Percentiles rank a stretch among this genome's conserved stretches.
Evolutionary conservation across 495 filamentous ascomycete species (phyloP).

Genomic region (Astrothelium subdiscretum): DNA sequence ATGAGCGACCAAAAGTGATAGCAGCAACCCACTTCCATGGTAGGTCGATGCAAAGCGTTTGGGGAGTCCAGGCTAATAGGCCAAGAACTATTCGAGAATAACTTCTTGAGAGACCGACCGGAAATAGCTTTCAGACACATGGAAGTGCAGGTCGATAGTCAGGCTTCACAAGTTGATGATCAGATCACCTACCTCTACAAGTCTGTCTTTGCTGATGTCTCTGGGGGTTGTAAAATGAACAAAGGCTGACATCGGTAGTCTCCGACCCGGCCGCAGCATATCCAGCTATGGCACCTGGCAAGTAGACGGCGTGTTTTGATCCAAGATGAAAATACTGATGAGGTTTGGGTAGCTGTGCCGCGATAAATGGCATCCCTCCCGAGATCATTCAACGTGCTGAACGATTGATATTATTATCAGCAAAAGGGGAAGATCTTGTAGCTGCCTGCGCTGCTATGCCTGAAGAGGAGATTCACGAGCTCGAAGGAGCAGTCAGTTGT

Average conservation of each 20-base stretch:
- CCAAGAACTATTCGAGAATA: slow-evolving; percentile 67
- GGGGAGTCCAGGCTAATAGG: neutral
- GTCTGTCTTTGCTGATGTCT: slow-evolving; percentile 19
- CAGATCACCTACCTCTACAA: slow-evolving; percentile 86
- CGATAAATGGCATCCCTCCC: slow-evolving; percentile 66
- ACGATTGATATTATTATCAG: slow-evolving; percentile 55
- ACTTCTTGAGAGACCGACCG: slow-evolving; percentile 48
- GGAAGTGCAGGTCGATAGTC: slow-evolving; percentile 64
- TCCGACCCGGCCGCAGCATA: slow-evolving; percentile 55
- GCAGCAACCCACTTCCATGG: slow-evolving; percentile 83
- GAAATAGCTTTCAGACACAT: slow-evolving; percentile 67
- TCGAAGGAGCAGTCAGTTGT: slow-evolving; percentile 48
- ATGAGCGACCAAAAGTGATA: slow-evolving; percentile 67
- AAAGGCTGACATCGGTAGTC: slow-evolving; percentile 13
- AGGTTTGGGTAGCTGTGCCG: slow-evolving; percentile 47
- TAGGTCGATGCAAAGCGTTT: slow-evolving; percentile 2
- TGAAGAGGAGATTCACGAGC: slow-evolving; percentile 42
- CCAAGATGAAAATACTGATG: neutral
- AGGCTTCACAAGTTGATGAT: slow-evolving; percentile 47
- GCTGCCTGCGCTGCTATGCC: slow-evolving; percentile 55
- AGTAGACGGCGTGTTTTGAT: neutral
- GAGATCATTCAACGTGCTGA: slow-evolving; percentile 67
- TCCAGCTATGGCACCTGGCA: slow-evolving; percentile 72
- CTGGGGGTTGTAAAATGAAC: slow-evolving; percentile 9
- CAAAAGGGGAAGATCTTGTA: slow-evolving; percentile 64